These are phyloP conservation scores for Phellinidium pouzarii DNA, from an alignment of 1,284 basidiomycete genomes.

Conservation along the genomic window DNA sequence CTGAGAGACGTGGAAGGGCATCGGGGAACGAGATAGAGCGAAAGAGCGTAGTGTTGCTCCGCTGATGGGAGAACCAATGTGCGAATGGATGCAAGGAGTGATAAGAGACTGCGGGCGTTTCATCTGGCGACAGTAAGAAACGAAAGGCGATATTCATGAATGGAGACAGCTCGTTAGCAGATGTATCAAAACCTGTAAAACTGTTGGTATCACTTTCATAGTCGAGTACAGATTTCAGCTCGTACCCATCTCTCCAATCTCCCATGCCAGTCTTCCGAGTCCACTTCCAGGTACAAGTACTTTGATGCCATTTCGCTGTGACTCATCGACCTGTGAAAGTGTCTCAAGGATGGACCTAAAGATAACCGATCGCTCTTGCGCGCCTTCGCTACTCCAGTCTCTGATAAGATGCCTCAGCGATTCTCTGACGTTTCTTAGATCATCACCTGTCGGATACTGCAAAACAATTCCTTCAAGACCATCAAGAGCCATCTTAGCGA, in stretches of 20 bases:
- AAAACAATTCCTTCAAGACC: conserved; percentile 15
- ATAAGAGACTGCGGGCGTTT: conserved; percentile 36
- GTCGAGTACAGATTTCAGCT: not conserved
- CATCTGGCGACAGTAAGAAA: conserved; percentile 43
- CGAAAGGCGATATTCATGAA: conserved; percentile 58
- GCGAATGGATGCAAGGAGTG: conserved; percentile 52
- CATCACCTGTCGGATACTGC: conserved; percentile 21
- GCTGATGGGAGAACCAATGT: conserved; percentile 65
- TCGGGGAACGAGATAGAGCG: conserved; percentile 52
- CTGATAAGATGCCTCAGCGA: conserved; percentile 59
- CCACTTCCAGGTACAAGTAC: conserved; percentile 61
- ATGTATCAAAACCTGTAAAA: conserved; percentile 42
- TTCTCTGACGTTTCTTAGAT: conserved; percentile 47
- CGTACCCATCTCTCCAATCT: conserved; percentile 52
- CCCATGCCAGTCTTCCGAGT: conserved; percentile 58
- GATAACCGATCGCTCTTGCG: conserved; percentile 42
- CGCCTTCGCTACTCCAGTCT: conserved; percentile 58
- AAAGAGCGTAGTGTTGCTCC: conserved; percentile 42
- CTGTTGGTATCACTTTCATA: not conserved
- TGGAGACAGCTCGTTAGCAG: conserved; percentile 53
- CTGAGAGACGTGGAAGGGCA: conserved; percentile 41
- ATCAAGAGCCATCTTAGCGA: conserved; percentile 36
- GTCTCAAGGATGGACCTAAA: conserved; percentile 49
- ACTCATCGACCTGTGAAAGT: conserved; percentile 27
- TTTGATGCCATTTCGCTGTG: conserved; percentile 28